These are phyloP conservation scores for Ophioceras dolichostomum DNA, from an alignment of 2,329 filamentous ascomycete genomes.

Conservation along the genomic window DNA sequence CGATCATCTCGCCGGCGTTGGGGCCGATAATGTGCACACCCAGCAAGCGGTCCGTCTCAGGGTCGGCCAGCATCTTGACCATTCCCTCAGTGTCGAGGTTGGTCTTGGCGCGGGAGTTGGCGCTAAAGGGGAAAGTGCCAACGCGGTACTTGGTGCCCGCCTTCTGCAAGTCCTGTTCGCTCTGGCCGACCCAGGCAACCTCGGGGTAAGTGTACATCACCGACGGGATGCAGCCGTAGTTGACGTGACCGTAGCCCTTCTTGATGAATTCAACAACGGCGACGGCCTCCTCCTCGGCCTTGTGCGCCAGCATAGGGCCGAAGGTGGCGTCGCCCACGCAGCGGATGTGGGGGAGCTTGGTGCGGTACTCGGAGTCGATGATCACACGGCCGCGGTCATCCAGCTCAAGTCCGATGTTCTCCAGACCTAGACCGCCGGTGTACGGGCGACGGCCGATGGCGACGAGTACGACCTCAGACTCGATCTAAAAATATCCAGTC, in stretches of 20 bases:
- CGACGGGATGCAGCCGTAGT: slow-evolving; percentile 93
- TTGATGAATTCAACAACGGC: slow-evolving; percentile 94
- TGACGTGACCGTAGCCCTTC: slow-evolving; percentile 96
- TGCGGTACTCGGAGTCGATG: slow-evolving; percentile 98
- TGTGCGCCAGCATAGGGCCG: slow-evolving; percentile 97
- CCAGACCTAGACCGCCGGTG: slow-evolving; percentile 79
- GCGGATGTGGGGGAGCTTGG: slow-evolving; percentile 92
- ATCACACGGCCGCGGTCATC: slow-evolving; percentile 92
- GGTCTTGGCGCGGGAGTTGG: slow-evolving; percentile 98
- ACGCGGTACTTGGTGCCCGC: slow-evolving; percentile 83
- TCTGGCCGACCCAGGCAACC: slow-evolving; percentile 97
- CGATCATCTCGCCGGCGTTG: slow-evolving; percentile 98
- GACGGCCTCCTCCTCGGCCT: slow-evolving; percentile 96
- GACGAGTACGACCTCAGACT: slow-evolving; percentile 90
- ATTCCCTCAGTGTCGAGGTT: slow-evolving; percentile 92
- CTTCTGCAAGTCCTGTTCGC: slow-evolving; percentile 88
- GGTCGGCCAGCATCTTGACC: slow-evolving; percentile 95
- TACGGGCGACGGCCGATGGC: slow-evolving; percentile 95
- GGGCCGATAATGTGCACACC: slow-evolving; percentile 94
- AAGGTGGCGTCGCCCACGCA: slow-evolving; percentile 95
- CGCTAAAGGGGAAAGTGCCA: slow-evolving; percentile 92
- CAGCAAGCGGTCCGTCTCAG: slow-evolving; percentile 89
- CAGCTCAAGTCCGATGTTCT: slow-evolving; percentile 84
- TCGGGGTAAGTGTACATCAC: slow-evolving; percentile 99
- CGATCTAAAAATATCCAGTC: slow-evolving; percentile 57